Evolutionary conservation across 202 grass and related monocot genomes (phyloP).

Genomic region (Musa balbisiana): DNA sequence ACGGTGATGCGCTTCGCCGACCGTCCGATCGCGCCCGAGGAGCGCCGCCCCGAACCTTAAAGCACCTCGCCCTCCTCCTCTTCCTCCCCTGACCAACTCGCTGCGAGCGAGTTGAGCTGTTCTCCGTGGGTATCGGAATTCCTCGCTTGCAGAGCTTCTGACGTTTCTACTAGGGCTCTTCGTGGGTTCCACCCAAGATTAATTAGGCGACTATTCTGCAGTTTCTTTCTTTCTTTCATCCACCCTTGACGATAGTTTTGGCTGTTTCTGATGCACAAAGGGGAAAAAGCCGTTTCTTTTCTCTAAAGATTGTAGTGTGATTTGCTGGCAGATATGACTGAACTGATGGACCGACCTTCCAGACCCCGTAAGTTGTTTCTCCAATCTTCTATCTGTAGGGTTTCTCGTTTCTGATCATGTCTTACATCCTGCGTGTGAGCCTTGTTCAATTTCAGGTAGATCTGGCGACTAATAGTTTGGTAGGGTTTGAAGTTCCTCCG

Average conservation of each 20-base stretch:
- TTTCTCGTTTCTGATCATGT: constrained; percentile 8
- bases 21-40: background rate
- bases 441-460: background rate
- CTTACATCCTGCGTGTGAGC: too few relatives aligned
- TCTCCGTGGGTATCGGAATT: background rate
- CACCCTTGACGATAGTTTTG: background rate
- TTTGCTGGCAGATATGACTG: constrained; percentile 40
- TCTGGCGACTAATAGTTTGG: background rate
- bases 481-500: background rate
- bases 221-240: background rate
- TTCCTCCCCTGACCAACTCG: background rate
- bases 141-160: too few relatives aligned
- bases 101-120: background rate
- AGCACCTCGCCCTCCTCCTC: background rate
- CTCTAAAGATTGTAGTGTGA: background rate
- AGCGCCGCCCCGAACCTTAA: background rate
- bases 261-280: constrained; percentile 1
- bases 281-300: constrained; percentile 8
- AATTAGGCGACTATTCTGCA: background rate
- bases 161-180: too few relatives aligned
- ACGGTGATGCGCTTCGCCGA: background rate
- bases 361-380: constrained; percentile 49
- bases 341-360: constrained; percentile 33
- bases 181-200: too few relatives aligned
- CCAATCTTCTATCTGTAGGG: background rate